These are phyloP conservation scores for Physaria fendleri DNA, from an alignment of 345 rosid species.

Conservation along the genomic window DNA sequence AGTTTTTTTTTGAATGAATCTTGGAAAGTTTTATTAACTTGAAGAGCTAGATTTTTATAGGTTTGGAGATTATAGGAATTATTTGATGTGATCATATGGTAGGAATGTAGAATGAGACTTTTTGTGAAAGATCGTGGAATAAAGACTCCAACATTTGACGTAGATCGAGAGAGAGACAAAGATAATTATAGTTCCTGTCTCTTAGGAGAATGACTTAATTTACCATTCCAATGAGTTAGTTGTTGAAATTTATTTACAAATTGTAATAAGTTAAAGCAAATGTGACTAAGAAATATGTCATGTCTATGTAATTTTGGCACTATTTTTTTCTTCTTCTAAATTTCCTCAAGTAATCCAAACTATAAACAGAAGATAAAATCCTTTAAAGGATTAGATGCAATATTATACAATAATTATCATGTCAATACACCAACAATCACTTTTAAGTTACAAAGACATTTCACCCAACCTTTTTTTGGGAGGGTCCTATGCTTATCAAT, in stretches of 20 bases:
- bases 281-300: not conserved
- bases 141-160: not conserved
- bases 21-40: too few species aligned
- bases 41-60: not conserved
- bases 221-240: not conserved
- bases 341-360: not conserved
- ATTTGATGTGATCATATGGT: not conserved
- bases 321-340: not conserved
- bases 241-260: slow-evolving; percentile 8
- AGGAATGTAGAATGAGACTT: not conserved
- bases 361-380: not conserved
- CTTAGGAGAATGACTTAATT: not conserved
- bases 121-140: not conserved
- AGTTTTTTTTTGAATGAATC: too few species aligned
- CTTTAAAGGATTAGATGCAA: not conserved
- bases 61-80: not conserved
- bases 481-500: slow-evolving; percentile 26
- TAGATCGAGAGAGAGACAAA: not conserved
- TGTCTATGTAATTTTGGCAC: not conserved
- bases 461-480: slow-evolving; percentile 14
- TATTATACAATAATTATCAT: slow-evolving; percentile 1
- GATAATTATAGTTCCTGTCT: slow-evolving; percentile 7
- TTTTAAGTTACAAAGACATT: slow-evolving; percentile 31
- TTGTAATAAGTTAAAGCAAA: too few species aligned
- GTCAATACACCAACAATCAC: slow-evolving; percentile 18